A percentile compares a stretch with the other conserved stretches of the same genome.
These are phyloP conservation scores for Wickerhamiella bombiphila DNA, from an alignment of 805 yeast genomes.

Conservation along the genomic window DNA sequence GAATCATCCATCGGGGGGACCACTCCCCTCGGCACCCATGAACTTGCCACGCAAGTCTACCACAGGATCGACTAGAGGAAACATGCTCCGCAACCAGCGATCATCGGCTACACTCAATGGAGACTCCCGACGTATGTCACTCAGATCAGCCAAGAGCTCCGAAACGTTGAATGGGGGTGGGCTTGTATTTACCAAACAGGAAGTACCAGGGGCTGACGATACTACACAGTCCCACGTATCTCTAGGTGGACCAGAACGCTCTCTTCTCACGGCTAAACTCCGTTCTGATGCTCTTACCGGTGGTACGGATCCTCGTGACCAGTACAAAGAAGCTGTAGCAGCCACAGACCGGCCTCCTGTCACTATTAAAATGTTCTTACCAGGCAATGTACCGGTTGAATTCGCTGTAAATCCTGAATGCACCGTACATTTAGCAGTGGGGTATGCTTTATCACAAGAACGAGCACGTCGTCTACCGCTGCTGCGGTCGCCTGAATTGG, in stretches of 20 bases:
- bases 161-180: background rate
- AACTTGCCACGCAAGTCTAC: background rate
- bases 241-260: background rate
- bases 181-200: constrained; percentile 4
- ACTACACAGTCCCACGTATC: too few species aligned
- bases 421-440: constrained; percentile 41
- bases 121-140: background rate
- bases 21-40: background rate
- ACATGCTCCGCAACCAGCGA: background rate
- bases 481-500: constrained; percentile 19
- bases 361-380: constrained; percentile 24
- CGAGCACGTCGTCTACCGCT: constrained; percentile 15
- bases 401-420: constrained; percentile 26
- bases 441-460: constrained; percentile 32
- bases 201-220: background rate
- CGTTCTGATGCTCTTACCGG: background rate
- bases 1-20: background rate
- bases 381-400: constrained; percentile 21
- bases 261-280: background rate
- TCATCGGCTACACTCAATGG: background rate
- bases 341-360: constrained; percentile 5
- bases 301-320: constrained; percentile 15
- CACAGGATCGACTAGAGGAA: background rate
- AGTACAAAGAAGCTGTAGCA: constrained; percentile 15
- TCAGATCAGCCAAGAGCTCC: background rate